A percentile compares a stretch with the other conserved stretches of the same genome.
Evolutionary conservation across 108 stramenopile genomes (phyloP).

Genomic region (Cyclotella atomus): DNA sequence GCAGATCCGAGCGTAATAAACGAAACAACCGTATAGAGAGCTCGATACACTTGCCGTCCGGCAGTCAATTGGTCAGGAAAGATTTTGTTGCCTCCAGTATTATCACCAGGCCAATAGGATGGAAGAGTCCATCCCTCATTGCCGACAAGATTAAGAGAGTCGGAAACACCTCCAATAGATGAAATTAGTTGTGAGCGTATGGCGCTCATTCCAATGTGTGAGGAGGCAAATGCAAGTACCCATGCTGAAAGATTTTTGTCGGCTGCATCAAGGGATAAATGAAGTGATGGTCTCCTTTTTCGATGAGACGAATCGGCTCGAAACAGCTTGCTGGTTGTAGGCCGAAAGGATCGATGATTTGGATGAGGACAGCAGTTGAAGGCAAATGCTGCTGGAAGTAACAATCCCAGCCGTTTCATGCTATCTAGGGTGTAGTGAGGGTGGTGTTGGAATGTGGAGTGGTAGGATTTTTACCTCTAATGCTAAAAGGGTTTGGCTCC

Average conservation of each 20-base stretch:
- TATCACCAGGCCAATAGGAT: constrained; percentile 61
- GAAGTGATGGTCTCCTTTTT: too few species aligned
- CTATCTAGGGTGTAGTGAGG: too few species aligned
- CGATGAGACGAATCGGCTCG: too few species aligned
- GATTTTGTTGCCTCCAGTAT: constrained; percentile 43
- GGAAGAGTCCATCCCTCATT: constrained; percentile 53
- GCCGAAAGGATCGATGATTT: too few species aligned
- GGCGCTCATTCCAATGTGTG: background rate
- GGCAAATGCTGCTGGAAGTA: too few species aligned
- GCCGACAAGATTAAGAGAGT: constrained; percentile 20
- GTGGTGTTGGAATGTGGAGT: too few species aligned
- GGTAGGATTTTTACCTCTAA: too few species aligned
- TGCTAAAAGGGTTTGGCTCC: too few species aligned
- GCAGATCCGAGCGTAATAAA: constrained; percentile 56
- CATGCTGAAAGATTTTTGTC: background rate
- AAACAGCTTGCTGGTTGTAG: too few species aligned
- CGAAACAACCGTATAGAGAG: constrained; percentile 56
- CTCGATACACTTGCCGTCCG: constrained; percentile 63
- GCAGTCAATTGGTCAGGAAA: constrained; percentile 59
- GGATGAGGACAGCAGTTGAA: too few species aligned
- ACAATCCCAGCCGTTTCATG: too few species aligned
- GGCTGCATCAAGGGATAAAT: background rate
- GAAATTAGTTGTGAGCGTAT: background rate
- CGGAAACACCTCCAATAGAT: background rate
- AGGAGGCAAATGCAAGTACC: background rate